Evolutionary conservation across 257 asterid genomes (phyloP), one percentile per base, ranked within the genome.

Genomic region (Nicotiana benthamiana): DNA sequence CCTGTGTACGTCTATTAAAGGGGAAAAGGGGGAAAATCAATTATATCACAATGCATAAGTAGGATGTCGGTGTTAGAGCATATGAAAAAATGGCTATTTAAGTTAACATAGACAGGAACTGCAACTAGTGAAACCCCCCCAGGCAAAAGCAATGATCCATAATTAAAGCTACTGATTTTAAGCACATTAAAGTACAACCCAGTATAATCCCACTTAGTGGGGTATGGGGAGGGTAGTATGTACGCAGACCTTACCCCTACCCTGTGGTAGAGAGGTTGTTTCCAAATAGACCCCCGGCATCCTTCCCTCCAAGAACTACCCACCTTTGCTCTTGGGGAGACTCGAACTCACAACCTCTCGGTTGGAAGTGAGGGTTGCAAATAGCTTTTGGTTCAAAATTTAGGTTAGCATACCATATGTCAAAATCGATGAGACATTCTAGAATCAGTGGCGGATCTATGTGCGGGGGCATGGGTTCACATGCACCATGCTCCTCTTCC

Each of bases 1-100:
- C 99, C 99, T 1, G 99, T 95, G 89, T 95, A 95, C 76, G 99
- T 95, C 99, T 95, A 86, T 82, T 57, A 70, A 57, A 65, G 81
- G 72, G 9, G 80, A 67, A 83, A 79, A 84, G 77, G 72, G 80
- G 80, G 75, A 20, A 85, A 72, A 72, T 46, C 60, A 72, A 72
- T 72, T 72, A 46, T 46, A 6, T 46, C 30, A 32, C 78, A 72
- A 72, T 3, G 4, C 78, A 48, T 36, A n/a, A 20, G 40, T 72
- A 24, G 60, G 60, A 72, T 46, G 59, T 46, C 9, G 36, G 22
- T 46, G 78, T 72, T 72, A 72, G 60, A 72, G 60, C 60, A 72
- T 72, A 72, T 46, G 34, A 43, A 27, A 40, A 22, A 70, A 5
- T 72, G 77, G 22, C 27, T 43, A 72, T 12, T 13, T 43, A 22